Conservation (phyloP, 2,329 filamentous ascomycete genomes). For the Diaporthe sp. region DNA sequence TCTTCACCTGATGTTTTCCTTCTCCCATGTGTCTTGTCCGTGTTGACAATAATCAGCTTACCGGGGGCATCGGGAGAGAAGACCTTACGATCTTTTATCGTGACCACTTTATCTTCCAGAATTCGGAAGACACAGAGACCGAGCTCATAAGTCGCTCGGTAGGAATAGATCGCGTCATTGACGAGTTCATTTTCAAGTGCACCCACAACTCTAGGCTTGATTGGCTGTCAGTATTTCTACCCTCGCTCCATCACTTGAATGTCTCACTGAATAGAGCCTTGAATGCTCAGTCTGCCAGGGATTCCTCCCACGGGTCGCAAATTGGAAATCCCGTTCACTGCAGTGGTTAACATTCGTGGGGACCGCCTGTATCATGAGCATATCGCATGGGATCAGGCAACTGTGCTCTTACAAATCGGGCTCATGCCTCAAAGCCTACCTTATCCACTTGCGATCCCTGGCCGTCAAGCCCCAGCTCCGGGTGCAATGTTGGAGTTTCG, state of each 20-base stretch:
- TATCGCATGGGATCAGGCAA: conserved; percentile 77
- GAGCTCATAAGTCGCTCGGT: conserved; percentile 78
- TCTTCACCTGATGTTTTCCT: too few species aligned
- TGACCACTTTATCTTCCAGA: conserved; percentile 79
- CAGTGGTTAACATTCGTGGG: conserved; percentile 74
- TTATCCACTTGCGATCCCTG: conserved; percentile 65
- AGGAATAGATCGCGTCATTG: conserved; percentile 76
- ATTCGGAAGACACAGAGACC: conserved; percentile 73
- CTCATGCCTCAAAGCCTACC: conserved; percentile 73
- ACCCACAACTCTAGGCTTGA: conserved; percentile 72
- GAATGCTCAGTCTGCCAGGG: conserved; percentile 56
- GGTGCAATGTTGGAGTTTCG: conserved; percentile 61
- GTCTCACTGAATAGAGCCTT: background rate
- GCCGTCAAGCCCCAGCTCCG: conserved; percentile 39
- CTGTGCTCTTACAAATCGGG: conserved; percentile 69
- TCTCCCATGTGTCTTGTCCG: too few species aligned
- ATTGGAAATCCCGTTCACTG: conserved; percentile 67
- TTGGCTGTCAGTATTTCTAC: conserved; percentile 67
- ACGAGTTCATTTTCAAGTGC: conserved; percentile 75
- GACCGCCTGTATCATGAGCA: conserved; percentile 77
- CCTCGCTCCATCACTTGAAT: background rate
- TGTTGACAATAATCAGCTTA: conserved; percentile 52
- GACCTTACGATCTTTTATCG: conserved; percentile 75
- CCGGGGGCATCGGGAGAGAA: conserved; percentile 75
- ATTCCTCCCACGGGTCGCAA: conserved; percentile 64